These are phyloP conservation scores for Hypoxylon rubiginosum DNA, from an alignment of 2,329 filamentous ascomycete species.

Conservation along the genomic window DNA sequence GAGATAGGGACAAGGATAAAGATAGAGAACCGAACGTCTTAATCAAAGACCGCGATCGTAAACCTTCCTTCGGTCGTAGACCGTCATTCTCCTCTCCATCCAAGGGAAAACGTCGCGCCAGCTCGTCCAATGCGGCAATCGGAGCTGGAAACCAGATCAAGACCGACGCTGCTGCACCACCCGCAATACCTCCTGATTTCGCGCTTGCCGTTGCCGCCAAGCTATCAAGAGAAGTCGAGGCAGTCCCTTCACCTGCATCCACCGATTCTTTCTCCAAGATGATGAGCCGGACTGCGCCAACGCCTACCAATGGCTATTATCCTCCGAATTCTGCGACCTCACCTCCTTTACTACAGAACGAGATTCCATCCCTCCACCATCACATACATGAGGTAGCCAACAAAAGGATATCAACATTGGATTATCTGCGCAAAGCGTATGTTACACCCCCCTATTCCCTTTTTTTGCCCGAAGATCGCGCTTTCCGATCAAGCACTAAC, in stretches of 20 bases:
- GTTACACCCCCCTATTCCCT: constrained; percentile 54
- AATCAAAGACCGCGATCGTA: constrained; percentile 65
- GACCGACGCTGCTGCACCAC: constrained; percentile 63
- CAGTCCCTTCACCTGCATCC: constrained; percentile 52
- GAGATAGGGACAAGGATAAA: constrained; percentile 33
- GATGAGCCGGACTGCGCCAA: constrained; percentile 59
- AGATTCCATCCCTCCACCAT: constrained; percentile 65
- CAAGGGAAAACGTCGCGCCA: constrained; percentile 57
- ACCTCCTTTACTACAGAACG: constrained; percentile 52
- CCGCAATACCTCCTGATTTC: constrained; percentile 66
- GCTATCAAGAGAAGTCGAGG: constrained; percentile 53
- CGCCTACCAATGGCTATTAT: constrained; percentile 50
- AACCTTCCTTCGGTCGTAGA: constrained; percentile 67
- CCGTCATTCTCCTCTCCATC: constrained; percentile 62
- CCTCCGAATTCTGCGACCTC: constrained; percentile 44
- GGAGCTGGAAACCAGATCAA: constrained; percentile 50
- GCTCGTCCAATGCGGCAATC: constrained; percentile 57
- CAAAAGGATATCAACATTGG: constrained; percentile 93
- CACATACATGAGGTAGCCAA: constrained; percentile 86
- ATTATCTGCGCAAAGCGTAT: constrained; percentile 92
- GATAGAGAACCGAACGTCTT: constrained; percentile 49
- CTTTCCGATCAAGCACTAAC: not conserved
- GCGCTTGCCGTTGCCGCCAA: constrained; percentile 65
- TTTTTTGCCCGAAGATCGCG: not conserved
- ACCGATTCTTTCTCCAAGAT: constrained; percentile 59